These are phyloP conservation scores for Lepiota brunneoincarnata DNA, from an alignment of 768 basidiomycete genomes.

Conservation along the genomic window DNA sequence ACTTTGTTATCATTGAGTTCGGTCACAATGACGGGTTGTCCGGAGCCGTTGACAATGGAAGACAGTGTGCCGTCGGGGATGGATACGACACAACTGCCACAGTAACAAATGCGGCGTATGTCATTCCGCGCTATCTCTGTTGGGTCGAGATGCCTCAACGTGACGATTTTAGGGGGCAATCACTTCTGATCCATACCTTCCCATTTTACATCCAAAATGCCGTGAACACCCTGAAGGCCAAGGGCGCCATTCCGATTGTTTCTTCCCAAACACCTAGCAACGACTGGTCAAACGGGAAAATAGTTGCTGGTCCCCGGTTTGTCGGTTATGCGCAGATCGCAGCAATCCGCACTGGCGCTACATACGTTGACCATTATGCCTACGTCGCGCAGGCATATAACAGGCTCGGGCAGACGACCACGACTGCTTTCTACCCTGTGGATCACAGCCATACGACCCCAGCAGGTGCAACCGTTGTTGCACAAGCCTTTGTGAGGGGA, in stretches of 20 bases:
- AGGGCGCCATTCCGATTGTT: slow-evolving; percentile 46
- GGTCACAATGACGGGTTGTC: slow-evolving; percentile 47
- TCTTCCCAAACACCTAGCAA: slow-evolving; percentile 48
- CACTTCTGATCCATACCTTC: slow-evolving; percentile 41
- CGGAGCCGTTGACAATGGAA: slow-evolving; percentile 37
- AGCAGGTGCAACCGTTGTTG: slow-evolving; percentile 44
- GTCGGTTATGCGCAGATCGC: slow-evolving; percentile 41
- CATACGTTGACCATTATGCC: slow-evolving; percentile 45
- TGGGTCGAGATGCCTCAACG: not conserved
- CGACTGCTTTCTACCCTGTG: slow-evolving; percentile 38
- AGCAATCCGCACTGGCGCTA: slow-evolving; percentile 32
- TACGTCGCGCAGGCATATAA: slow-evolving; percentile 43
- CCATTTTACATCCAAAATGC: slow-evolving; percentile 45
- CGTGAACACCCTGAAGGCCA: slow-evolving; percentile 36
- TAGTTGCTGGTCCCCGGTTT: slow-evolving; percentile 39
- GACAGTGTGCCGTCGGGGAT: slow-evolving; percentile 39
- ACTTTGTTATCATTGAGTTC: slow-evolving; percentile 44
- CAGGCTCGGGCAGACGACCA: slow-evolving; percentile 34
- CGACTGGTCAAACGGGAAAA: slow-evolving; percentile 34
- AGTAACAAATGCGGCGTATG: slow-evolving; percentile 34
- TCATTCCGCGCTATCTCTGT: not conserved
- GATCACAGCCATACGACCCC: slow-evolving; percentile 47
- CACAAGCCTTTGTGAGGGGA: slow-evolving; percentile 45
- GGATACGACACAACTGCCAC: slow-evolving; percentile 32
- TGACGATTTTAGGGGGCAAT: slow-evolving; percentile 28